phyloP scores from a whole-genome alignment of 1,139 yeast species.

The Suhomyces bribrorum region DNA sequence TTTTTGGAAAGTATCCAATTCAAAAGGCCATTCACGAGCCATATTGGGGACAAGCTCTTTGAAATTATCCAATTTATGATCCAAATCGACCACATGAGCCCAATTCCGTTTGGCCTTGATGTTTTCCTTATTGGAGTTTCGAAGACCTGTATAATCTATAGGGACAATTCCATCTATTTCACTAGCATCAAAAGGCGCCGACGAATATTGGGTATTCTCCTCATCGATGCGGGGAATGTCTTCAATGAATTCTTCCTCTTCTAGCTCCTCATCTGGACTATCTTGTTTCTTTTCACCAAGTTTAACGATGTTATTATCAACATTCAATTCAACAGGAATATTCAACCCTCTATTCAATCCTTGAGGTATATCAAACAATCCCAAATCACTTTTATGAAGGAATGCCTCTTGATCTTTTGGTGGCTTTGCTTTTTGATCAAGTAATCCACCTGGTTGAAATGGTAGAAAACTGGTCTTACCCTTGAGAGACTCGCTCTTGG shows the following conservation, averaged over 20 bases:
- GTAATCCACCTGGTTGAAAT: constrained; percentile 89
- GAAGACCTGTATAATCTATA: constrained; percentile 44
- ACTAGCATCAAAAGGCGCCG: constrained; percentile 31
- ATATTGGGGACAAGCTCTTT: constrained; percentile 86
- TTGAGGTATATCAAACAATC: constrained; percentile 80
- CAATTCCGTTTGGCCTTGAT: constrained; percentile 58
- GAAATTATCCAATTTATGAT: constrained; percentile 81
- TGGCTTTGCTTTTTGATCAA: constrained; percentile 32
- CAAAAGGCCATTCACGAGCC: constrained; percentile 93
- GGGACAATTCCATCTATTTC: constrained; percentile 83
- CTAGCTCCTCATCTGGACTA: constrained; percentile 11
- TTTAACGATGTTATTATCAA: constrained; percentile 6
- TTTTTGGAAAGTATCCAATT: constrained; percentile 91
- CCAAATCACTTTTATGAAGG: constrained; percentile 69
- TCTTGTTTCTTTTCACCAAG: constrained; percentile 12
- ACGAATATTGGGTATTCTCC: constrained; percentile 1
- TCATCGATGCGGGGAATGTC: constrained; percentile 6
- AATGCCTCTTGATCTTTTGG: constrained; percentile 36
- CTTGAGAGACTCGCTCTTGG: constrained; percentile 59
- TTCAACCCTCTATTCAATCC: constrained; percentile 76
- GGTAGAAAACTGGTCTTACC: constrained; percentile 83
- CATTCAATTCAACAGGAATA: constrained; percentile 16
- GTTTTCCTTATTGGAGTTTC: constrained; percentile 28
- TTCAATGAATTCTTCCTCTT: constrained; percentile 5
- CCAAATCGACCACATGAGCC: constrained; percentile 94